A percentile compares a stretch with the other conserved stretches of the same genome.
These are phyloP conservation scores for Cucumis hystrix DNA, from an alignment of 306 rosid genomes.

Conservation along the genomic window DNA sequence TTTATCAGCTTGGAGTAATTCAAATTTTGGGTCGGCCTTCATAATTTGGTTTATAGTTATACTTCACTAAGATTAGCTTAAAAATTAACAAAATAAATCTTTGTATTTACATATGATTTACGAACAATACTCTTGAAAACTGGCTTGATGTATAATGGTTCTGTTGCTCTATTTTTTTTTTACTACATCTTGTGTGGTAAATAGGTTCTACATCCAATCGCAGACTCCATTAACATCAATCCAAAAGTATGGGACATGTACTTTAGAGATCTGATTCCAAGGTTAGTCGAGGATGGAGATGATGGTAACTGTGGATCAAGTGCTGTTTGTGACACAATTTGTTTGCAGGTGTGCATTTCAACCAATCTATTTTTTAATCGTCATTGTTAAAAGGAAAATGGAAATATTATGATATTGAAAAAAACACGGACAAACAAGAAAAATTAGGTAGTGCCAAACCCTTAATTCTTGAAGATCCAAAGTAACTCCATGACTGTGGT, in stretches of 20 bases:
- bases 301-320: conserved; percentile 89
- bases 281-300: conserved; percentile 68
- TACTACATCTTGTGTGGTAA: not conserved
- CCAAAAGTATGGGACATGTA: conserved; percentile 67
- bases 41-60: not conserved
- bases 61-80: not conserved
- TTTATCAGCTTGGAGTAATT: not conserved
- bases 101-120: not conserved
- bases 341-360: conserved; percentile 71
- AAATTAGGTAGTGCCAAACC: not conserved
- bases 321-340: conserved; percentile 72
- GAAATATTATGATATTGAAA: not conserved
- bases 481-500: too few species aligned
- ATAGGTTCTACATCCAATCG: conserved; percentile 81
- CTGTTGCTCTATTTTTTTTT: not conserved
- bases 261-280: conserved; percentile 67
- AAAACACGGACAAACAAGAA: not conserved
- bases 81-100: not conserved
- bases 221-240: conserved; percentile 66
- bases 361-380: not conserved
- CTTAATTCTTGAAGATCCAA: too few species aligned
- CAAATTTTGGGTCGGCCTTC: not conserved
- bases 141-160: not conserved
- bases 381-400: not conserved
- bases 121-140: not conserved